Base-by-base conservation (phyloP, 2,329 filamentous ascomycete species). In the Pezicula radicicola region DNA sequence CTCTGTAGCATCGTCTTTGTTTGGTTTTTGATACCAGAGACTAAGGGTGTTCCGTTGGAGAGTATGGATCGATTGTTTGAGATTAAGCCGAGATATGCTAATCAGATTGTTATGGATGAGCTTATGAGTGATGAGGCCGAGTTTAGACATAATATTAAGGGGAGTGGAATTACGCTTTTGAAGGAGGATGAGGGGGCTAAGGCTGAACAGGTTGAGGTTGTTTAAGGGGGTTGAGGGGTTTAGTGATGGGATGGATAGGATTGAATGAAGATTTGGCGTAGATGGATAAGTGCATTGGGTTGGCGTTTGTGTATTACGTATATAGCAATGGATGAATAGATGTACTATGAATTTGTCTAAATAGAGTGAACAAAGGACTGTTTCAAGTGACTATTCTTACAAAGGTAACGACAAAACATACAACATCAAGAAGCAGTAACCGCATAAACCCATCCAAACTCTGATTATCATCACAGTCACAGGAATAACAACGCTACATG, bases 1-100 rank as follows among this genome's bases (percentile, higher is more conserved):
- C 66, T 86, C 12, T 54, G 77, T 8, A 80, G 80, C 0, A 71
- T 77, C 49, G 53, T 80, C 48, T 88, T 85, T 56, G 77, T 85
- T 21, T 87, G 73, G 63, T 84, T 84, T 71, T 72, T 82, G 41
- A 60, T 87, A 0, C 84, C 84, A 1, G 84, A 88, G 71, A 88
- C 84, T 3, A 87, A 86, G 71, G 74, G 77, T 39, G 73, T 87
- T 12, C 83, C 83, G 0, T 73, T 88, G 2, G 85, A 88, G 44
- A 51, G 48, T 43, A 84, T 86, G 76, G 82, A 87, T 61, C 71
- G 73, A 5, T 70, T 87, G 3, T 87, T 87, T 62, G 56, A 56
- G 8, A 27, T 62, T 39, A 18, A 25, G 41, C 49, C 58, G 8
- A 49, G 59, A 27, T 49, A 52, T 16, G 61, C 62, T 9, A 60